Conservation (phyloP, 495 filamentous ascomycete species). For the Hypoxylon fragiforme region DNA sequence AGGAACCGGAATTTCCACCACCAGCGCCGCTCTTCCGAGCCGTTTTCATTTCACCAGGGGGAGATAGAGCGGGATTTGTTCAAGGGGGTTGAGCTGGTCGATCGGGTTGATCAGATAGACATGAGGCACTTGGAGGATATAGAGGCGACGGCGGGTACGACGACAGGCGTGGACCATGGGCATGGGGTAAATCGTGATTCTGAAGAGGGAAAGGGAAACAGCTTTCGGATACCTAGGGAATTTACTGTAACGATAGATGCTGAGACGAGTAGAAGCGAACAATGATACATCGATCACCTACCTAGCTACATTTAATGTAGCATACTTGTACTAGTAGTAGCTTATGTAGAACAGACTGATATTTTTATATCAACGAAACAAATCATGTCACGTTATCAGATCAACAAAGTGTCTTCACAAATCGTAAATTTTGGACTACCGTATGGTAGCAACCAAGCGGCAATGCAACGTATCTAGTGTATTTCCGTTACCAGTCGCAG, state of each 20-base stretch:
- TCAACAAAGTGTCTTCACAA: conserved; percentile 34
- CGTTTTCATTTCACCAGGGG: not conserved
- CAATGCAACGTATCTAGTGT: conserved; percentile 34
- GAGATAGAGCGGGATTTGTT: too few relatives aligned
- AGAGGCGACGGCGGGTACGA: not conserved
- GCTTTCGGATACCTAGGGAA: not conserved
- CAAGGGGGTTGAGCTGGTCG: too few relatives aligned
- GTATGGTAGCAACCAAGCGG: conserved; percentile 33
- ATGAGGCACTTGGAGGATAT: not conserved
- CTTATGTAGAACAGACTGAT: too few relatives aligned
- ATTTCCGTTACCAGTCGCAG: conserved; percentile 31
- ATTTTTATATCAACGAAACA: too few relatives aligned
- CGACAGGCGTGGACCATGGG: not conserved
- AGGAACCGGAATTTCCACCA: too few relatives aligned
- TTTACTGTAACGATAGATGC: too few relatives aligned
- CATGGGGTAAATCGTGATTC: not conserved
- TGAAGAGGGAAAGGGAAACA: not conserved
- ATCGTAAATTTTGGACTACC: conserved; percentile 42
- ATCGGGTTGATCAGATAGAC: too few relatives aligned
- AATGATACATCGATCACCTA: too few relatives aligned
- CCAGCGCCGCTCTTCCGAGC: not conserved
- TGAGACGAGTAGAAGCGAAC: too few relatives aligned
- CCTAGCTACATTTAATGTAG: too few relatives aligned
- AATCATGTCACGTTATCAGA: conserved; percentile 1
- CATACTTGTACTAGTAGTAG: too few relatives aligned